Evolutionary conservation across 441 rosid genomes (phyloP), one percentile per base, ranked within the genome.

Genomic region (Arabidopsis lyrata): DNA sequence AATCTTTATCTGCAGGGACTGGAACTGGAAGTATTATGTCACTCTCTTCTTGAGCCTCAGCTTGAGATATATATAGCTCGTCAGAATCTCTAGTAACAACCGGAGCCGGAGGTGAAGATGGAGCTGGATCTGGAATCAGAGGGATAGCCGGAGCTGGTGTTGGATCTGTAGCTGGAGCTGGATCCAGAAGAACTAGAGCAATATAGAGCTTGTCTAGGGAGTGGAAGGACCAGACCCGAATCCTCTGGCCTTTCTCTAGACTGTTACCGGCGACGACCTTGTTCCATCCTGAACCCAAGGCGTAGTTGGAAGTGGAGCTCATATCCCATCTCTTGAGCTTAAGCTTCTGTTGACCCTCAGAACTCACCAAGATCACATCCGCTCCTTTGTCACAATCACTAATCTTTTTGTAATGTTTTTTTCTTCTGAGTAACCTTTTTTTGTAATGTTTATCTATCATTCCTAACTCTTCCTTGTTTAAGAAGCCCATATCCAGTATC

Each of bases 321-420:
- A 52, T 68, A 42, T 68, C 20, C 73, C 73, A 68, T 54, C 63
- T 57, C 57, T 48, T 70, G 1, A 58, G 5, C 29, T 47, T 58
- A 34, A 70, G 48, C 3, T 14, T 0, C 48, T 8, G 1, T 4
- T 2, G 1, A 58, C 22, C 27, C 1, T 0, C 4, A 7, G 12
- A 3, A 48, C 27, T 48, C 12, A 70, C 42, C 35, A 70, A 47
- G 35, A 6, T 70, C 10, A 59, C 24, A 48, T 59, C 38, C 24
- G 48, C 36, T 35, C 74, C 75, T 38, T 3, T 15, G 0, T 36
- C 0, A 49, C 52, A 4, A 5, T 29, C 31, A 29, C 5, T 29
- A 3, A 29, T 29, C 31, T 24, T 24, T 24, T 24, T 24, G 27
- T 24, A 24, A 2, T 24, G 27, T 24, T 24, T 24, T 0, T 3